Conservation (phyloP, 177 flowering plant genomes). For the Tripterygium wilfordii region DNA sequence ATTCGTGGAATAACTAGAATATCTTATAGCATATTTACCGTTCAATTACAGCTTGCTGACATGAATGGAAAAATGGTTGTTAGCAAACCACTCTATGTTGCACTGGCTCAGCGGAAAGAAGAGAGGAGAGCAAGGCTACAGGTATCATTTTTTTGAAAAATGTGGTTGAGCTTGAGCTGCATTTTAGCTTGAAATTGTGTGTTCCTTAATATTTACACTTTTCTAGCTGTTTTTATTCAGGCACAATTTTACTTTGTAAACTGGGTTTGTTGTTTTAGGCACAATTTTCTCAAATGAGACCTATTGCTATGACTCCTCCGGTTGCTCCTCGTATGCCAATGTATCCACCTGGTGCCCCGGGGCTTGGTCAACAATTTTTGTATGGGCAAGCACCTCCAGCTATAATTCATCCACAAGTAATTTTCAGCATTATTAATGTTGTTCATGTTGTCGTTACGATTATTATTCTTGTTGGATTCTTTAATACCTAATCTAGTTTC, state of each 20-base stretch:
- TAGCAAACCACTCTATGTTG: conserved; percentile 90
- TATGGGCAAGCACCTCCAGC: conserved; percentile 65
- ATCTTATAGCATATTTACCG: neutral
- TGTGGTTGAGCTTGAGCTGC: neutral
- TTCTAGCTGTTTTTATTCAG: too few relatives aligned
- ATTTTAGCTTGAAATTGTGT: too few relatives aligned
- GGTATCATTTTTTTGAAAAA: conserved; percentile 28
- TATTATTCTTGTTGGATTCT: neutral
- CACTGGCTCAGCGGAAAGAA: conserved; percentile 84
- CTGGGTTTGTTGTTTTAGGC: conserved; percentile 31
- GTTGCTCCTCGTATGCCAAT: conserved; percentile 55
- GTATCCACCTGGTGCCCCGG: conserved; percentile 65
- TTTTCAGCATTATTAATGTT: neutral
- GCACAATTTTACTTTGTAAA: too few relatives aligned
- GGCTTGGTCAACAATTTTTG: conserved; percentile 58
- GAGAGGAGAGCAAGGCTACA: conserved; percentile 81
- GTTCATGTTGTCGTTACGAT: neutral
- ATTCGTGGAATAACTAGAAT: neutral
- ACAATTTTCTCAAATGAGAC: conserved; percentile 60
- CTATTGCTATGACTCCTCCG: conserved; percentile 41
- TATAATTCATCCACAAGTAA: conserved; percentile 56
- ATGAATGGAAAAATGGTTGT: conserved; percentile 88
- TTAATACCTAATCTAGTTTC: neutral
- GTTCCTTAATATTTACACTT: too few relatives aligned
- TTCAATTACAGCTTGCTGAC: conserved; percentile 45